phyloP scores from a whole-genome alignment of 140 eudicot genomes.

The Anethum foeniculum region DNA sequence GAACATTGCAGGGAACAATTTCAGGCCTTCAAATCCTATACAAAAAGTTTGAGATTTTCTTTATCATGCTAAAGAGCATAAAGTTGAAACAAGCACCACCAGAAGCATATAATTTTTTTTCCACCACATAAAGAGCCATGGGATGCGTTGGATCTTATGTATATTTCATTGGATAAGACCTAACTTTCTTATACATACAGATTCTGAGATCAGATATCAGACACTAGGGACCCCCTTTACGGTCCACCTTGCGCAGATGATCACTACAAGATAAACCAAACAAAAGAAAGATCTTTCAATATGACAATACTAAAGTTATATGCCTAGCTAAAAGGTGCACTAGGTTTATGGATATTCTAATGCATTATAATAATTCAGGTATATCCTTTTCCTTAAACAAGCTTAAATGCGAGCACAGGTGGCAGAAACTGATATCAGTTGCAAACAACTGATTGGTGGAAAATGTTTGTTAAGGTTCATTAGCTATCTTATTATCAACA shows the following conservation, averaged over 20 bases:
- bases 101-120: neutral
- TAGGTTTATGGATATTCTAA: conserved; percentile 15
- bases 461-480: conserved; percentile 17
- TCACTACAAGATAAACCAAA: neutral
- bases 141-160: neutral
- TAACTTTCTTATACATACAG: conserved; percentile 29
- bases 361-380: conserved; percentile 22
- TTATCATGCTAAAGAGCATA: neutral
- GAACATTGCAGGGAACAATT: conserved; percentile 5
- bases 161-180: conserved; percentile 27
- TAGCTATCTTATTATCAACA: conserved; percentile 21
- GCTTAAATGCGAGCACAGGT: neutral
- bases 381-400: conserved; percentile 19
- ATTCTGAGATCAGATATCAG: conserved; percentile 15
- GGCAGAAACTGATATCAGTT: neutral
- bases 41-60: conserved; percentile 3
- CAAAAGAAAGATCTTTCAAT: neutral
- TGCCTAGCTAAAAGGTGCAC: conserved; percentile 17
- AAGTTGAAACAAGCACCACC: conserved; percentile 8
- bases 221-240: conserved; percentile 27
- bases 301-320: no score
- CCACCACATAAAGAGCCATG: conserved; percentile 4
- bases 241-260: conserved; percentile 17
- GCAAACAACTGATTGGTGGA: no score
- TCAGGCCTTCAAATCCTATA: conserved; percentile 8